These are phyloP conservation scores for Globisporangium sylvaticum DNA, from an alignment of 352 stramenopile genomes.

Conservation along the genomic window DNA sequence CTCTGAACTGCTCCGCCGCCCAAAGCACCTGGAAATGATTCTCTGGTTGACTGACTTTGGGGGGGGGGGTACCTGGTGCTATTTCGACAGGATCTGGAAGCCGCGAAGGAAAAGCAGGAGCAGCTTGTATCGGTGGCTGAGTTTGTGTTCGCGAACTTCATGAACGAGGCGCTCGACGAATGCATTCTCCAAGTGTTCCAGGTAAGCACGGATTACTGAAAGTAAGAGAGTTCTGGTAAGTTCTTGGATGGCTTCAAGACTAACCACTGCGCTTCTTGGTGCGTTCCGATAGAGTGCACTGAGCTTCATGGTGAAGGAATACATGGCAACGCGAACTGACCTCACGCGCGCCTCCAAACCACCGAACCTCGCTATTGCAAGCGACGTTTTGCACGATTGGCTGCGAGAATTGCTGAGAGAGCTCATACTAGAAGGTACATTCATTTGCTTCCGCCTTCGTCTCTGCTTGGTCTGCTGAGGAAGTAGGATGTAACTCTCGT, in stretches of 20 bases:
- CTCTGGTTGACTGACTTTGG: not conserved
- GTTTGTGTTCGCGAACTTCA: conserved; percentile 12
- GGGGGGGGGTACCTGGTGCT: not conserved
- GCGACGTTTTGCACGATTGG: conserved; percentile 35
- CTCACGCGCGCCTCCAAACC: conserved; percentile 27
- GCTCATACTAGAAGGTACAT: not conserved
- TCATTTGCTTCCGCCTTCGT: not conserved
- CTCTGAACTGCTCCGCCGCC: too few relatives aligned
- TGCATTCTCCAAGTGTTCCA: conserved; percentile 32
- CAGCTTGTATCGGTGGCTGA: conserved; percentile 16
- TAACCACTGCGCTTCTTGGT: too few relatives aligned
- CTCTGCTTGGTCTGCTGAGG: not conserved
- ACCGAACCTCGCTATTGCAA: conserved; percentile 17
- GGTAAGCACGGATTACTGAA: too few relatives aligned
- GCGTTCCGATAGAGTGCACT: conserved; percentile 26
- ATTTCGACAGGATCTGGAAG: conserved; percentile 16
- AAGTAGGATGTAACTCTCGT: not conserved
- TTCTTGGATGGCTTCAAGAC: too few relatives aligned
- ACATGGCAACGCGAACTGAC: conserved; percentile 27
- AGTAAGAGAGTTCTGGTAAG: too few relatives aligned
- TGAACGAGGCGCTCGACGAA: conserved; percentile 19
- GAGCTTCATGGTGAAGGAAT: conserved; percentile 33
- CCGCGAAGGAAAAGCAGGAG: conserved; percentile 19
- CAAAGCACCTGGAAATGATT: not conserved
- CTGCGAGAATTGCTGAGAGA: conserved; percentile 25